Conservation (phyloP, 495 filamentous ascomycete species). For the Tuber umbilicatum region DNA sequence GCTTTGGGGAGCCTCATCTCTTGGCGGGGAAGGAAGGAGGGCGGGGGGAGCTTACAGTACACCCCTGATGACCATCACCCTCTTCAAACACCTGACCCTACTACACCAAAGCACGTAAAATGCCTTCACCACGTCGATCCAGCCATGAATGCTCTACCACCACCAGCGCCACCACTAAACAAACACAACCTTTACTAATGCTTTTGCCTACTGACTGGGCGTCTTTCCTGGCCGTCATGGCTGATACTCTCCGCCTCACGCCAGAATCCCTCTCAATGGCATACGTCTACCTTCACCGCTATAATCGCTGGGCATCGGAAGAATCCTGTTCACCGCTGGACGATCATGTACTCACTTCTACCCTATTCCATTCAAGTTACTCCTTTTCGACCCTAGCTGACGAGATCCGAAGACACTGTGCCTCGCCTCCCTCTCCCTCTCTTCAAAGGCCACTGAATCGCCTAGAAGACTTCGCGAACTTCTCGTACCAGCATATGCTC, state of each 20-base stretch:
- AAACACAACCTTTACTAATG: constrained; percentile 3
- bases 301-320: constrained; percentile 36
- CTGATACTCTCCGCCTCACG: constrained; percentile 46
- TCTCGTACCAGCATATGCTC: constrained; percentile 45
- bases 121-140: constrained; percentile 25
- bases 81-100: constrained; percentile 1
- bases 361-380: constrained; percentile 4
- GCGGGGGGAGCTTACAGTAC: not conserved
- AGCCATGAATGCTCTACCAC: constrained; percentile 13
- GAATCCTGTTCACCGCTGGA: constrained; percentile 28
- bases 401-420: constrained; percentile 42
- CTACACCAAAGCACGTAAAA: constrained; percentile 10
- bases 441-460: constrained; percentile 46
- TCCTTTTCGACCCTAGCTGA: constrained; percentile 14
- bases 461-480: constrained; percentile 47
- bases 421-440: constrained; percentile 46
- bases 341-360: constrained; percentile 30
- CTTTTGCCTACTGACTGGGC: constrained; percentile 31
- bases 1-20: constrained; percentile 23
- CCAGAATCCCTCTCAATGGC: constrained; percentile 46
- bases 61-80: not conserved
- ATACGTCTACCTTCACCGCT: constrained; percentile 47
- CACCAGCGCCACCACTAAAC: constrained; percentile 5
- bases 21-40: constrained; percentile 14
- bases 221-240: constrained; percentile 44